These are phyloP conservation scores for Phalaenopsis aphrodite DNA, from an alignment of 106 monocot species.

Conservation along the genomic window DNA sequence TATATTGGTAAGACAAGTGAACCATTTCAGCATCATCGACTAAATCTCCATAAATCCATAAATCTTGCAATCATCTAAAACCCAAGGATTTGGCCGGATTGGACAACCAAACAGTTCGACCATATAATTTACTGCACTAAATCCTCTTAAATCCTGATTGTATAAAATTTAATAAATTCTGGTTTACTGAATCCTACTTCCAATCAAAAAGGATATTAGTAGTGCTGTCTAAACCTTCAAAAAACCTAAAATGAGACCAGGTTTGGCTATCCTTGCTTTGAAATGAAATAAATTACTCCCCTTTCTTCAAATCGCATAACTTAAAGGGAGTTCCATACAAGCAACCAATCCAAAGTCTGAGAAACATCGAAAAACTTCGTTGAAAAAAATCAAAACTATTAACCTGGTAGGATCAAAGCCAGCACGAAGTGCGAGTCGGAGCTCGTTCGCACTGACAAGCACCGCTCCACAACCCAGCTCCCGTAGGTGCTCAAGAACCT, in stretches of 20 bases:
- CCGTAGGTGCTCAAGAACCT: constrained; percentile 69
- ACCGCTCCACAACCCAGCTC: constrained; percentile 82
- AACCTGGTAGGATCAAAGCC: constrained; percentile 88
- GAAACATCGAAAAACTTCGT: background rate
- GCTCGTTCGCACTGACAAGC: constrained; percentile 91
- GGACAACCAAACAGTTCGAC: background rate
- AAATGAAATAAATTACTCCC: background rate
- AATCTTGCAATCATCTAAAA: background rate
- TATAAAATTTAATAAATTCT: background rate
- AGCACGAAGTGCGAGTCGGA: constrained; percentile 67
- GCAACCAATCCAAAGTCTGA: background rate
- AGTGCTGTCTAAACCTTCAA: background rate
- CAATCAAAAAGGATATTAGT: background rate
- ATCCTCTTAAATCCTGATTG: background rate
- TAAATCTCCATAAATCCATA: background rate
- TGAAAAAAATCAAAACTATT: background rate
- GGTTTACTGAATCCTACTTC: background rate
- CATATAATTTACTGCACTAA: background rate
- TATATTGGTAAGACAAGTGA: background rate
- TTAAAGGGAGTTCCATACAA: background rate
- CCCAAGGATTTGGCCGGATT: background rate
- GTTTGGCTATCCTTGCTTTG: background rate
- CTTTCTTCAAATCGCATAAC: background rate
- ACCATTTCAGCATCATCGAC: background rate
- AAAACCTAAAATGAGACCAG: background rate